Evolutionary conservation across 2,329 filamentous ascomycete genomes (phyloP).

Genomic region (Atkinsonella texensis): DNA sequence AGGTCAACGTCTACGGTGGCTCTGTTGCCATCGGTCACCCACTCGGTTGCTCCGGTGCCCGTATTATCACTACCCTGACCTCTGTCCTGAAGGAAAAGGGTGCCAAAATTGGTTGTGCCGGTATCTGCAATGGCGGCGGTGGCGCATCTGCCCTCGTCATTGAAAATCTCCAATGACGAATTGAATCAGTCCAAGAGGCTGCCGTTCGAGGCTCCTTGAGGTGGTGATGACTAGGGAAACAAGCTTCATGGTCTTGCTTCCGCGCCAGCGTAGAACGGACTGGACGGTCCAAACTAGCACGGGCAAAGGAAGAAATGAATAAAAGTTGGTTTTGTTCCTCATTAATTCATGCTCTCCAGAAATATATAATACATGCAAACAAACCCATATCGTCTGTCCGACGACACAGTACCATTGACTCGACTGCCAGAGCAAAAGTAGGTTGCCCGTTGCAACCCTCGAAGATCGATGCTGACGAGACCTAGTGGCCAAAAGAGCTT

Average conservation of each 20-base stretch:
- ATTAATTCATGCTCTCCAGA: background rate
- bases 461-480: too few species aligned
- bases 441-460: too few species aligned
- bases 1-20: slow-evolving; percentile 91
- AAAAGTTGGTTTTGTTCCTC: background rate
- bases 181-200: slow-evolving; percentile 19
- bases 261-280: too few species aligned
- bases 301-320: background rate
- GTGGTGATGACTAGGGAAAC: slow-evolving; percentile 5
- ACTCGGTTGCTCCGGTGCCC: slow-evolving; percentile 83
- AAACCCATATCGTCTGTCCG: too few species aligned
- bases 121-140: slow-evolving; percentile 96
- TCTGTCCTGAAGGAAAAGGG: slow-evolving; percentile 83
- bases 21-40: slow-evolving; percentile 94
- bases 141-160: slow-evolving; percentile 90
- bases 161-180: slow-evolving; percentile 54
- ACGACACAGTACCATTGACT: too few species aligned
- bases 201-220: slow-evolving; percentile 3
- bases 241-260: background rate
- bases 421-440: too few species aligned
- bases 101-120: slow-evolving; percentile 84
- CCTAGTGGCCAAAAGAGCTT: too few species aligned
- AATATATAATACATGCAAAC: background rate
- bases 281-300: background rate
- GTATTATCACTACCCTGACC: slow-evolving; percentile 82